A percentile compares a stretch with the other conserved stretches of the same genome.
These are phyloP conservation scores for Lodderomyces beijingensis DNA, from an alignment of 1,139 yeast species.

Conservation along the genomic window DNA sequence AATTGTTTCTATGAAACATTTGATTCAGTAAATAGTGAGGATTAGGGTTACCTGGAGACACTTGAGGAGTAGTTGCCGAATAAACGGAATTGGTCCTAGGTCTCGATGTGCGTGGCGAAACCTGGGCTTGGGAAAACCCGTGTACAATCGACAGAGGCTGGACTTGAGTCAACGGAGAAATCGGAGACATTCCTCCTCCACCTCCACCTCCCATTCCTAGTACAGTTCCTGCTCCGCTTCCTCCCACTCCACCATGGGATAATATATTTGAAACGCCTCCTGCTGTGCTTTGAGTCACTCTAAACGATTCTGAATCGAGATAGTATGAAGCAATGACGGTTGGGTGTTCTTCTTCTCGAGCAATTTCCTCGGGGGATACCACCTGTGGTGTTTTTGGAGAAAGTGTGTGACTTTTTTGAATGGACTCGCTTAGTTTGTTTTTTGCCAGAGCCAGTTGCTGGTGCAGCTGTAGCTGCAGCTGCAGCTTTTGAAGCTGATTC, in stretches of 20 bases:
- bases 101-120: too few relatives aligned
- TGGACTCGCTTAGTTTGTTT: neutral
- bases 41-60: constrained; percentile 1
- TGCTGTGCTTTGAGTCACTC: too few relatives aligned
- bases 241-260: too few relatives aligned
- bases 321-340: too few relatives aligned
- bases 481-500: neutral
- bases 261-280: too few relatives aligned
- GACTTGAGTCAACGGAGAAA: too few relatives aligned
- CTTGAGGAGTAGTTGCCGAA: constrained; percentile 4
- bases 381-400: neutral
- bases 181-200: too few relatives aligned
- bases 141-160: constrained; percentile 2
- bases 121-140: constrained; percentile 10
- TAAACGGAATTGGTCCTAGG: neutral
- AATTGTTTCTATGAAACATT: constrained; percentile 9
- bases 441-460: neutral
- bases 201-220: too few relatives aligned
- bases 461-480: neutral
- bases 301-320: too few relatives aligned
- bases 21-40: constrained; percentile 7
- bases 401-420: neutral
- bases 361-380: constrained; percentile 1
- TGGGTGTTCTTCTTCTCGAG: constrained; percentile 6
- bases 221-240: too few relatives aligned